phyloP scores from a whole-genome alignment of 192 early-diverging fungal genomes.

The Spizellomyces punctatus region DNA sequence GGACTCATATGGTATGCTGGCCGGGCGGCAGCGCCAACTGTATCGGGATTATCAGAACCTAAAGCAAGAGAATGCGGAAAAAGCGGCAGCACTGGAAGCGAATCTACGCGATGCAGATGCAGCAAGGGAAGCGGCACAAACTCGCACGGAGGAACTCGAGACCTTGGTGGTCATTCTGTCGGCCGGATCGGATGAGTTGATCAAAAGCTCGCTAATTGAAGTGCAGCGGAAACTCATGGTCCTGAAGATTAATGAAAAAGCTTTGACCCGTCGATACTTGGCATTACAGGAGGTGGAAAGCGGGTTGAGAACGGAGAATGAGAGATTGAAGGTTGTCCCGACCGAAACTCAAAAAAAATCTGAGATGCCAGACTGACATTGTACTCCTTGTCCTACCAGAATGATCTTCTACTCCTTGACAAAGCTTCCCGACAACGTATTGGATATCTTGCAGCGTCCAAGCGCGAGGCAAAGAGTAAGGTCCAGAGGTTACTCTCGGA shows the following conservation, averaged over 20 bases:
- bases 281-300: conserved; percentile 39
- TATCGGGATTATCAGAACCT: conserved; percentile 35
- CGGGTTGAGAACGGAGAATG: conserved; percentile 40
- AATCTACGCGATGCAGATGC: conserved; percentile 16
- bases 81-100: neutral
- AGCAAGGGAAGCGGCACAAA: conserved; percentile 8
- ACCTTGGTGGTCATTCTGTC: neutral
- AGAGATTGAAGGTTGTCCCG: conserved; percentile 29
- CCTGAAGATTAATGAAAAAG: conserved; percentile 46
- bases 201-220: conserved; percentile 37
- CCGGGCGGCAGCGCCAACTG: conserved; percentile 38
- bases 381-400: neutral
- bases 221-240: conserved; percentile 42
- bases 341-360: no score
- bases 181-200: conserved; percentile 16
- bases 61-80: conserved; percentile 5
- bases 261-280: conserved; percentile 35
- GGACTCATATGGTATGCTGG: conserved; percentile 33
- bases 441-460: conserved; percentile 27
- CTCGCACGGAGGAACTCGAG: conserved; percentile 25
- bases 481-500: conserved; percentile 13
- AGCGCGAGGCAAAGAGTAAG: conserved; percentile 12
- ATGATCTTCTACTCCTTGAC: conserved; percentile 44
- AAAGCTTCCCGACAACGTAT: conserved; percentile 39
- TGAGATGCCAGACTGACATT: neutral